phyloP scores from a whole-genome alignment of 352 stramenopile species.

The Pythium vanterpoolii region DNA sequence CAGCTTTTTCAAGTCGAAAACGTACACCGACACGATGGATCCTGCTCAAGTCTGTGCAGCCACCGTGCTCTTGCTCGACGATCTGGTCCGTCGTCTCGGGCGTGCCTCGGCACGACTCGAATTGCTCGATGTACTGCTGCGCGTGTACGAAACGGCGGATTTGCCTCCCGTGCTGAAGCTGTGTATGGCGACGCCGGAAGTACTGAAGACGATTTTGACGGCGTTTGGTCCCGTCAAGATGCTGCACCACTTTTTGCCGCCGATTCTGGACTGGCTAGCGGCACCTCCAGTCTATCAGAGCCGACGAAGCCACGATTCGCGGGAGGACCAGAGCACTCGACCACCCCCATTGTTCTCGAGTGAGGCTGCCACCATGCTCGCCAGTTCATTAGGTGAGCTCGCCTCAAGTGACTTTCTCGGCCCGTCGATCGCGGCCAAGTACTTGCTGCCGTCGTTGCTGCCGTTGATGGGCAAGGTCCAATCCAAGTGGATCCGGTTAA shows the following conservation, averaged over 20 bases:
- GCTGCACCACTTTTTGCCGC: slow-evolving; percentile 52
- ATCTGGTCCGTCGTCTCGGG: slow-evolving; percentile 42
- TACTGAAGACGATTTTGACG: slow-evolving; percentile 28
- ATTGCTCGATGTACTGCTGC: slow-evolving; percentile 43
- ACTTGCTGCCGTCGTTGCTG: slow-evolving; percentile 54
- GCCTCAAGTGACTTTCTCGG: slow-evolving; percentile 49
- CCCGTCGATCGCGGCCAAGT: slow-evolving; percentile 54
- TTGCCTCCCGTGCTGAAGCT: slow-evolving; percentile 36
- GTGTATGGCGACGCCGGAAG: slow-evolving; percentile 45
- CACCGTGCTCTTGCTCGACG: slow-evolving; percentile 57
- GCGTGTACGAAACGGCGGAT: slow-evolving; percentile 54
- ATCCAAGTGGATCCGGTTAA: slow-evolving; percentile 55
- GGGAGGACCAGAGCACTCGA: slow-evolving; percentile 4
- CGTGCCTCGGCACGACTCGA: slow-evolving; percentile 25
- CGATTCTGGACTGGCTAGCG: slow-evolving; percentile 66
- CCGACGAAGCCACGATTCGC: not conserved
- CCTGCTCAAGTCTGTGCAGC: slow-evolving; percentile 37
- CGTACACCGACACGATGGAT: slow-evolving; percentile 37
- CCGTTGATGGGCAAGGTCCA: slow-evolving; percentile 49
- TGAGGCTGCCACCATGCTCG: slow-evolving; percentile 41
- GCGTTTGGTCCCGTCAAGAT: slow-evolving; percentile 45
- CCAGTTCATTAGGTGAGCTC: slow-evolving; percentile 49
- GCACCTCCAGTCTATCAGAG: slow-evolving; percentile 20
- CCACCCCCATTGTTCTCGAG: slow-evolving; percentile 34
- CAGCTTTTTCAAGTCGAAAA: slow-evolving; percentile 46